These are phyloP conservation scores for Neodidymelliopsis sp. DNA, from an alignment of 2,329 filamentous ascomycete genomes.

Conservation along the genomic window DNA sequence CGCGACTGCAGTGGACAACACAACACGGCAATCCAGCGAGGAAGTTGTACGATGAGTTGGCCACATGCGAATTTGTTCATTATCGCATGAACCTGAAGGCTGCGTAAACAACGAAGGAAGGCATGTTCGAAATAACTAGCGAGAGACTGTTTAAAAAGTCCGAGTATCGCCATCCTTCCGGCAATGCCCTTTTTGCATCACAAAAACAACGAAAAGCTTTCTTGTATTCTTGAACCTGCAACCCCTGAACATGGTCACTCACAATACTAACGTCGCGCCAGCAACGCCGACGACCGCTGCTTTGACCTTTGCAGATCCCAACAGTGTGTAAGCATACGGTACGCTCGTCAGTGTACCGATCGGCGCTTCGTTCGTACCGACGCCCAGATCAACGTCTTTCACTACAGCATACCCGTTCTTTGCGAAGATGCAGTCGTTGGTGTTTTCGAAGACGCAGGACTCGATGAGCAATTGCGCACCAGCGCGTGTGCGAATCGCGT, in stretches of 20 bases:
- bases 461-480: constrained; percentile 49
- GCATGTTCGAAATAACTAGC: no score
- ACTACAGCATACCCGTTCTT: constrained; percentile 39
- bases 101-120: neutral
- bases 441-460: constrained; percentile 37
- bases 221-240: no score
- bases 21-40: constrained; percentile 17
- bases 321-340: constrained; percentile 6
- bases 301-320: constrained; percentile 45
- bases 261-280: constrained; percentile 4
- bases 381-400: constrained; percentile 42
- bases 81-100: constrained; percentile 9
- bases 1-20: constrained; percentile 16
- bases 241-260: no score
- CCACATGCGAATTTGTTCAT: constrained; percentile 10
- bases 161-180: no score
- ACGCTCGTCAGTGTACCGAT: constrained; percentile 33
- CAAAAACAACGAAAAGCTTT: no score
- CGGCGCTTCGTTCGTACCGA: constrained; percentile 33
- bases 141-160: no score
- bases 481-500: constrained; percentile 46
- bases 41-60: constrained; percentile 20
- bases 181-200: no score
- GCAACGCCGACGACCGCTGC: constrained; percentile 42
- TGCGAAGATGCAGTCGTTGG: constrained; percentile 32